Percentiles rank a stretch among this genome's conserved stretches.
Evolutionary conservation across 179 eudicot genomes (phyloP).

Genomic region (Silene coronaria): DNA sequence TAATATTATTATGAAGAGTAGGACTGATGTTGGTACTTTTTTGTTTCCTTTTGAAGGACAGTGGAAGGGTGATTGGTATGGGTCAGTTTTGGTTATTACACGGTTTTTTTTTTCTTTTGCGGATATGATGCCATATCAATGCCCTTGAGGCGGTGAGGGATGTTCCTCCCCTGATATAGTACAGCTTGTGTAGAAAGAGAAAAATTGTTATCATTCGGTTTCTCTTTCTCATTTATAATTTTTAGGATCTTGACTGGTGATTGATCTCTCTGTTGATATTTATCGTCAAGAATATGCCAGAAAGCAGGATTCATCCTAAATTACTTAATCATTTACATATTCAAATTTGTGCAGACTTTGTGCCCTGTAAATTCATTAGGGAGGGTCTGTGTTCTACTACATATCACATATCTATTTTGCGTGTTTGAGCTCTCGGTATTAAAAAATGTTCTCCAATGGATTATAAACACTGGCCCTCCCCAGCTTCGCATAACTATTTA

Average conservation of each 20-base stretch:
- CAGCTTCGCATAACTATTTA: neutral
- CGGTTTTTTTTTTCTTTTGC: neutral
- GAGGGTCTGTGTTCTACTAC: neutral
- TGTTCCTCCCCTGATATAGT: neutral
- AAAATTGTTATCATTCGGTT: neutral
- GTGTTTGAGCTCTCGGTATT: neutral
- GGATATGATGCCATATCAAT: neutral
- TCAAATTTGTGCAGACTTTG: neutral
- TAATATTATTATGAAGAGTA: neutral
- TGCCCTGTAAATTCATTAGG: neutral
- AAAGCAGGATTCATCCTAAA: neutral
- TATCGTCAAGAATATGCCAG: neutral
- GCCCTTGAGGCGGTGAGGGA: neutral
- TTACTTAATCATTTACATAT: neutral
- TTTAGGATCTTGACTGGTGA: neutral
- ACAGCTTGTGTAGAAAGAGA: neutral
- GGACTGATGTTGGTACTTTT: neutral
- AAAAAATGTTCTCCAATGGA: conserved; percentile 1
- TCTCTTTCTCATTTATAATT: neutral
- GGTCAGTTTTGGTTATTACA: neutral
- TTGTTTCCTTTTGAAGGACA: neutral
- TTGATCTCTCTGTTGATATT: neutral
- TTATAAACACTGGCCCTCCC: neutral
- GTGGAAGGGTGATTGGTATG: neutral
- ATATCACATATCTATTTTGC: neutral